Evolutionary conservation across 176 grass and related monocot species (phyloP).

Genomic region (Carex kokanica): DNA sequence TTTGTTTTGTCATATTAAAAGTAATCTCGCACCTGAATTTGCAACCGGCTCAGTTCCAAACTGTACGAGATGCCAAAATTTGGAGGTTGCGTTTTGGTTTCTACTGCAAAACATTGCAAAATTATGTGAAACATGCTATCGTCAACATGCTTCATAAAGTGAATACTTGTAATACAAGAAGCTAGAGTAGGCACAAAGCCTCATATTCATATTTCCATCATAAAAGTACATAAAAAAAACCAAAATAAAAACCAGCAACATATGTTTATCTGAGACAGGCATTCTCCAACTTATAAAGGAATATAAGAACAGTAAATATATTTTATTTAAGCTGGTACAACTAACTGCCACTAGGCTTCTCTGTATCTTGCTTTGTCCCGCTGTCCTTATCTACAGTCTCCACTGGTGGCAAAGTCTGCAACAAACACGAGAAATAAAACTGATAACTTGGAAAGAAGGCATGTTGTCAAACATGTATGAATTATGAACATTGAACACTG

Average conservation of each 20-base stretch:
- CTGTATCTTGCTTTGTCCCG: not conserved
- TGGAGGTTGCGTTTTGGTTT: not conserved
- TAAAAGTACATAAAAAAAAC: not conserved
- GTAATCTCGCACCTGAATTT: not conserved
- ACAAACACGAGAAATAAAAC: not conserved
- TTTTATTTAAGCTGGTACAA: not conserved
- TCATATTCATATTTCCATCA: not conserved
- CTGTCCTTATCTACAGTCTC: not conserved
- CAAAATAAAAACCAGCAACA: not conserved
- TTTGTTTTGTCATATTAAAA: not conserved
- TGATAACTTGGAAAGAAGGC: not conserved
- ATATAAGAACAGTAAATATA: not conserved
- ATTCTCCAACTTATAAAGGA: not conserved
- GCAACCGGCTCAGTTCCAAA: not conserved
- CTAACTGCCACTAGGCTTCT: constrained; percentile 12
- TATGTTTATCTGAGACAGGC: not conserved
- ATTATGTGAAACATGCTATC: not conserved
- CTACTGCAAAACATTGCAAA: not conserved
- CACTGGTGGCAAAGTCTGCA: constrained; percentile 44
- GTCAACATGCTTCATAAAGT: too few species aligned
- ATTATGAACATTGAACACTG: not conserved
- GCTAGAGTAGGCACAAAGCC: not conserved
- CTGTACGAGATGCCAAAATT: not conserved
- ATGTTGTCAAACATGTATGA: constrained; percentile 20
- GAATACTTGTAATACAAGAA: not conserved